phyloP scores from a whole-genome alignment of 768 basidiomycete genomes.

The Stropharia rugosoannulata region DNA sequence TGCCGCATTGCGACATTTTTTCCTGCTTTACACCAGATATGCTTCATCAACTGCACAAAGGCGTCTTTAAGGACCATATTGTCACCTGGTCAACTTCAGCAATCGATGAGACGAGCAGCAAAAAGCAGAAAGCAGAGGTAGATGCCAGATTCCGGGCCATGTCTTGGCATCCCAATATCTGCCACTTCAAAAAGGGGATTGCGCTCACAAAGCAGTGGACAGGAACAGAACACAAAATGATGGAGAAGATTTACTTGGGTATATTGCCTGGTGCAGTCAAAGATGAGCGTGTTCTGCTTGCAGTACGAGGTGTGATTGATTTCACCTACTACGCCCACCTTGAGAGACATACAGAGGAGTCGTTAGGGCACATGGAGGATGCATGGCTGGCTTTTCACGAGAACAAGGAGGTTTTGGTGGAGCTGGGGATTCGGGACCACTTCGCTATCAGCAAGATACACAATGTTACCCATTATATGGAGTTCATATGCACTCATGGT shows the following conservation, averaged over 20 bases:
- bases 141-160: constrained; percentile 12
- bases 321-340: constrained; percentile 35
- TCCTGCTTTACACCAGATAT: constrained; percentile 37
- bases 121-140: not conserved
- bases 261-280: constrained; percentile 25
- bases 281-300: constrained; percentile 18
- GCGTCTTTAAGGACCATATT: constrained; percentile 45
- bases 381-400: constrained; percentile 27
- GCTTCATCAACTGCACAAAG: constrained; percentile 51
- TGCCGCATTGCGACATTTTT: constrained; percentile 43
- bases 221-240: constrained; percentile 38
- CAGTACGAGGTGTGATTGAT: constrained; percentile 27
- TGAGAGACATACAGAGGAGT: constrained; percentile 22
- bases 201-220: constrained; percentile 40
- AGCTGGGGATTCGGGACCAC: constrained; percentile 23
- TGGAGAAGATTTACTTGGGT: constrained; percentile 33
- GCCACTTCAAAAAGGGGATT: constrained; percentile 44
- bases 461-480: constrained; percentile 29
- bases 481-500: constrained; percentile 25
- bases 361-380: constrained; percentile 20
- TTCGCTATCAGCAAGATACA: constrained; percentile 43
- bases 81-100: constrained; percentile 29
- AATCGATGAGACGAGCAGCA: not conserved
- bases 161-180: constrained; percentile 19
- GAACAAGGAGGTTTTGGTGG: constrained; percentile 28